Evolutionary conservation across 768 basidiomycete genomes (phyloP).

Genomic region (Ramaria sp.): DNA sequence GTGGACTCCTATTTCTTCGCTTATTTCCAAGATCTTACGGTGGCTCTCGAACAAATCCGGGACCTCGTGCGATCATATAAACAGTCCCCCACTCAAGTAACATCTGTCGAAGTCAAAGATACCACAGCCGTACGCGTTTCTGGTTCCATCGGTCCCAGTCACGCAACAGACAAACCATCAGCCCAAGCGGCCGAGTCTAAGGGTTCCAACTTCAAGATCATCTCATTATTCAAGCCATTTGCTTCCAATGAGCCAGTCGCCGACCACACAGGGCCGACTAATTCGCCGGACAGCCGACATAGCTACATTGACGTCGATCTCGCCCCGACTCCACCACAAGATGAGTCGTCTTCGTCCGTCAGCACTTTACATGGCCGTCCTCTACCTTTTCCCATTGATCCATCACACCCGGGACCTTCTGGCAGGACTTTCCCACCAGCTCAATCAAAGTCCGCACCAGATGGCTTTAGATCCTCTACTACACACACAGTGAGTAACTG

Average conservation of each 20-base stretch:
- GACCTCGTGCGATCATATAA: slow-evolving; percentile 48
- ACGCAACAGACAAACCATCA: neutral
- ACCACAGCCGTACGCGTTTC: slow-evolving; percentile 7
- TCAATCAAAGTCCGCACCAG: neutral
- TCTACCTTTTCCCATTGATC: slow-evolving; percentile 8
- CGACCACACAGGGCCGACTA: neutral
- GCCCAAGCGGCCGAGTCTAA: neutral
- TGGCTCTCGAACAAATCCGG: slow-evolving; percentile 72
- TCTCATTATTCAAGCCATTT: slow-evolving; percentile 58
- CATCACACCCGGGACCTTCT: slow-evolving; percentile 16
- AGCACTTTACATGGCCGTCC: slow-evolving; percentile 11
- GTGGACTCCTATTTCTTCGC: slow-evolving; percentile 91
- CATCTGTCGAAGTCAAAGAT: slow-evolving; percentile 19
- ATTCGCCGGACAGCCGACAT: neutral
- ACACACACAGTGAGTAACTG: neutral
- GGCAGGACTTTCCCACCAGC: neutral
- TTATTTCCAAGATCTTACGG: slow-evolving; percentile 77
- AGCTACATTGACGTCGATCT: neutral
- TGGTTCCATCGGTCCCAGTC: neutral
- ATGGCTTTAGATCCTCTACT: neutral
- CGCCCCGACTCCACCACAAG: neutral
- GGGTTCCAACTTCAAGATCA: slow-evolving; percentile 46
- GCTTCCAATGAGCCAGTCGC: slow-evolving; percentile 13
- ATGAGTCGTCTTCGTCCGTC: slow-evolving; percentile 29
- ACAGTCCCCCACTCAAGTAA: slow-evolving; percentile 9